Evolutionary conservation across 371 early-diverging fungal species (phyloP).

Genomic region (Haplosporangium sp.): DNA sequence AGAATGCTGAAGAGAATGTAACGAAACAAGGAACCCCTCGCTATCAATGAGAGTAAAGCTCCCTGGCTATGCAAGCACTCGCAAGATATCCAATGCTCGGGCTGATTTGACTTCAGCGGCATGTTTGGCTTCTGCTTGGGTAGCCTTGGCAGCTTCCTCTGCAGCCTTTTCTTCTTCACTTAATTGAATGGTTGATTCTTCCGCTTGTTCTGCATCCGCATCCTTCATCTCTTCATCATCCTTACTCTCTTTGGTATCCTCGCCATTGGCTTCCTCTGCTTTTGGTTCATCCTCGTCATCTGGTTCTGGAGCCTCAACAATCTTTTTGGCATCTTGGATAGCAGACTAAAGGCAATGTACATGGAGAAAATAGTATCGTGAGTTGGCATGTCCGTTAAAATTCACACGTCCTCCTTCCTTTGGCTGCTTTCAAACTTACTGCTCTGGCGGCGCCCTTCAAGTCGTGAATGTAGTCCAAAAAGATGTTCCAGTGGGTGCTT

Average conservation of each 20-base stretch:
- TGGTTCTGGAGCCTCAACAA: conserved; percentile 47
- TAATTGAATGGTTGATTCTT: conserved; percentile 34
- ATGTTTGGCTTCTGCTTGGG: conserved; percentile 39
- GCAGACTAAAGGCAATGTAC: conserved; percentile 16
- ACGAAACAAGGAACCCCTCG: too few species aligned
- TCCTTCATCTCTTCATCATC: conserved; percentile 38
- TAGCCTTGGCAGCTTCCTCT: conserved; percentile 27
- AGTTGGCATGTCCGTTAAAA: neutral
- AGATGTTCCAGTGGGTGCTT: conserved; percentile 52
- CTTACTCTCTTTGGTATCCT: conserved; percentile 3
- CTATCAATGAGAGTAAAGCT: too few species aligned
- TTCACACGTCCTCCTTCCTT: neutral
- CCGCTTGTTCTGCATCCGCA: conserved; percentile 11
- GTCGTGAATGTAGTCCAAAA: conserved; percentile 56
- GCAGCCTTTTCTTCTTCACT: conserved; percentile 50
- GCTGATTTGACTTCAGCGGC: conserved; percentile 38
- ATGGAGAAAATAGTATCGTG: neutral
- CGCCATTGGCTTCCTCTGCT: conserved; percentile 6
- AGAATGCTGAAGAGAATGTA: neutral
- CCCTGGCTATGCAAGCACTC: conserved; percentile 30
- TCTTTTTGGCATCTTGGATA: conserved; percentile 51
- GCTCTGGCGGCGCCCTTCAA: conserved; percentile 58
- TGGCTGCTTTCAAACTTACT: conserved; percentile 29
- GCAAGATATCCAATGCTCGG: conserved; percentile 41
- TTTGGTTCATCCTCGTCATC: conserved; percentile 22